Base-by-base conservation (phyloP, 2,329 filamentous ascomycete species). In the Ceratocystis alfenasii region DNA sequence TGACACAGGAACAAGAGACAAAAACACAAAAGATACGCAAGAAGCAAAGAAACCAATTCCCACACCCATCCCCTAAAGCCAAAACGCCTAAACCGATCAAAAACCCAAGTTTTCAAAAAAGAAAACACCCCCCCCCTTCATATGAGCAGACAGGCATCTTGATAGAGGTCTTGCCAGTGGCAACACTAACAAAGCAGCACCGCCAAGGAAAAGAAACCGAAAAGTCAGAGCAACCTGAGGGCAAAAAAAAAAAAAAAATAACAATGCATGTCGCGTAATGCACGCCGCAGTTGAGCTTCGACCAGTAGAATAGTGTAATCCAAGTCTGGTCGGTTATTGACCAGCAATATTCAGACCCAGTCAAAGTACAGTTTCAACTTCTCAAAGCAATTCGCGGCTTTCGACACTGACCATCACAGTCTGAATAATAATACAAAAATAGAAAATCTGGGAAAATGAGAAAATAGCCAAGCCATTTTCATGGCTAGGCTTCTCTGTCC, bases 371-470 rank as follows among this genome's bases (percentile, higher is more conserved):
- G 36, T 41, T 36, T 12, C 36, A 15, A 41, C 10, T 41, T 15
- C 10, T 41, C 36, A 15, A 28, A 53, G 10, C 48, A 53, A 53
- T 25, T 25, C 10, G 48, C 22, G 8, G 22, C 10, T 15, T 10
- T 25, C 48, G 10, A 28, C 48, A 53, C 20, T 25, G 25, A 15
- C 10, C 48, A 25, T 53, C 20, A 53, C 20, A 53, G 48, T 15
- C 22, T 53, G 48, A 46, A 65, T 60, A 61, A 60, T 59, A 25
- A 59, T 50, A 22, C 30, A 61, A 57, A 53, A 41, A 57, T 65
- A 63, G 50, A 55, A 41, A 48, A 50, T 44, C 45, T 33, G 46
- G 46, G 25, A 22, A 17, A 36, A 15, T 33, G 30, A 46, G 17
- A 45, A 48, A 15, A 50, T 30, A 25, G n/a, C 45, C 36, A n/a